Evolutionary conservation across 768 basidiomycete species (phyloP), one percentile per base, ranked within the genome.

Genomic region (Pleurotus citrinopileatus): DNA sequence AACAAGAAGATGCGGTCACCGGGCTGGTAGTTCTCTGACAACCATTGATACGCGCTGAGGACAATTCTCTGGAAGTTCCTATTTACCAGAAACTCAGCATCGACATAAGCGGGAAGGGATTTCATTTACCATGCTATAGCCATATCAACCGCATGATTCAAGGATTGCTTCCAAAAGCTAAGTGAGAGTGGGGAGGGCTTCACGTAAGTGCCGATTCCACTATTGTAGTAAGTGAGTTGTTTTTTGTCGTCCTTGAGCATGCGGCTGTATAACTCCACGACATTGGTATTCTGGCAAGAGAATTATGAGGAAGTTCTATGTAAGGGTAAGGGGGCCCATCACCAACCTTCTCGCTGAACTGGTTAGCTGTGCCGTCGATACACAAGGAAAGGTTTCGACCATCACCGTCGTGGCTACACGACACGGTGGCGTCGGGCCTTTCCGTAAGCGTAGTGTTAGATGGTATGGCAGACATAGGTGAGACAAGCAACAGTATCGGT

Each of bases 1-100:
- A 78, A 75, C 5, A 79, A 47, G 58, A 64, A 76, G 20, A 79
- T 70, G 23, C 58, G 60, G 48, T 78, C 77, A 2, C 72, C 73
- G 10, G 60, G 58, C 17, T 48, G 34, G 53, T 74, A 78, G 28
- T 69, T 67, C 12, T 43, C 70, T 5, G 73, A 71, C 13, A 78
- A 64, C 76, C 77, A 78, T 7, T 63, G 62, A 53, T 78, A 78
- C 10, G 70, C 75, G 7, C 55, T 59, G 46, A 74, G 55, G 32
- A 78, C 61, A 17, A 62, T 70, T 17, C 52, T 59, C 37, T 74
- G 63, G 45, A 76, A 61, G 36, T 71, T 69, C 63, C 75, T 75
- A 20, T 3, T 20, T 6, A 53, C 29, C 8, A 10, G 28, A 26
- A 32, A 22, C 32, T 20, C 12, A 19, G 26, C 40, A 5, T 29